Conservation (phyloP, 345 rosid species). For the Chamaenerion angustifolium region DNA sequence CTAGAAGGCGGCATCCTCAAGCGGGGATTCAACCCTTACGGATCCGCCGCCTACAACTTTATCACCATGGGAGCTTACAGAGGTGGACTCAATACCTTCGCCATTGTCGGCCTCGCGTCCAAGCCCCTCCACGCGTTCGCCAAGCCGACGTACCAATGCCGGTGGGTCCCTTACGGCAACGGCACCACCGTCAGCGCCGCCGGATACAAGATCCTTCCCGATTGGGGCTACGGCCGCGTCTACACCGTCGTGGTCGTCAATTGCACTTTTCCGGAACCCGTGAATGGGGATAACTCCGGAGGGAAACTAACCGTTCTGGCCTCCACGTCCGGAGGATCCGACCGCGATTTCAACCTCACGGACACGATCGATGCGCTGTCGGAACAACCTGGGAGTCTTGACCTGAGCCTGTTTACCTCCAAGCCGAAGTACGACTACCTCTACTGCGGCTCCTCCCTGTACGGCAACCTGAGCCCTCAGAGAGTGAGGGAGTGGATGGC, state of each 20-base stretch:
- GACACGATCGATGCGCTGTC: conserved; percentile 40
- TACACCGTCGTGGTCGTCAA: conserved; percentile 76
- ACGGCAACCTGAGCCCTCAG: conserved; percentile 67
- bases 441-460: conserved; percentile 79
- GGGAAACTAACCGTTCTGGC: conserved; percentile 59
- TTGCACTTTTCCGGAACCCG: conserved; percentile 48
- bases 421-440: conserved; percentile 60
- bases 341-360: conserved; percentile 32
- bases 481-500: conserved; percentile 82
- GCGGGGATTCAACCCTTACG: conserved; percentile 52
- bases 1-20: conserved; percentile 33
- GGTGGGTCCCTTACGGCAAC: conserved; percentile 33
- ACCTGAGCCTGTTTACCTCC: conserved; percentile 23
- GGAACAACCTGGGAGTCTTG: conserved; percentile 34
- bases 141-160: conserved; percentile 58
- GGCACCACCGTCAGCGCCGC: conserved; percentile 12
- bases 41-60: conserved; percentile 73
- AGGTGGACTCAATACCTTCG: conserved; percentile 57
- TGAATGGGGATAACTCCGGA: conserved; percentile 54
- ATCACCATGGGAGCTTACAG: conserved; percentile 69
- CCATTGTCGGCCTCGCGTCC: conserved; percentile 62
- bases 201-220: conserved; percentile 57
- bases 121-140: conserved; percentile 68
- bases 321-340: conserved; percentile 65
- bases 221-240: conserved; percentile 94